Conservation (phyloP, 768 basidiomycete species). For the Phanerodontia chrysosporium region DNA sequence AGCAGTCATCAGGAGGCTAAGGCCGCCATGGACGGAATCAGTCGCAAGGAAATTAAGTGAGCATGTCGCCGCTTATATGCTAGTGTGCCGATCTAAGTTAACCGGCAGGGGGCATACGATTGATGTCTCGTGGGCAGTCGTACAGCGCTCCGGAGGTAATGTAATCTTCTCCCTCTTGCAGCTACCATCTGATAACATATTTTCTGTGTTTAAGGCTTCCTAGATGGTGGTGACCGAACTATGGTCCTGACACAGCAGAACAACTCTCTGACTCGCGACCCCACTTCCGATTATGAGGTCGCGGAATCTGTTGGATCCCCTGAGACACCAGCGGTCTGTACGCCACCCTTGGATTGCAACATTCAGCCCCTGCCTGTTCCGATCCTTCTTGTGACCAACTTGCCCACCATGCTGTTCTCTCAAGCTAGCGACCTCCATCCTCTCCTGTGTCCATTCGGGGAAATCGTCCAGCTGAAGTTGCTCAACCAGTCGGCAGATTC, state of each 20-base stretch:
- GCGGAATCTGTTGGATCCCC: slow-evolving; percentile 23
- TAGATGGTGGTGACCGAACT: slow-evolving; percentile 78
- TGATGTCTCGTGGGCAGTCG: slow-evolving; percentile 85
- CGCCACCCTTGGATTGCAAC: slow-evolving; percentile 14
- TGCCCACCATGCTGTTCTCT: slow-evolving; percentile 65
- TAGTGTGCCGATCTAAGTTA: neutral
- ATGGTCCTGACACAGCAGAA: slow-evolving; percentile 44
- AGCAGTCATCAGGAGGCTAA: slow-evolving; percentile 67
- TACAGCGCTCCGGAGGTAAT: slow-evolving; percentile 78
- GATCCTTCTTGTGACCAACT: slow-evolving; percentile 48
- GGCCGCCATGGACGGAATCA: slow-evolving; percentile 59
- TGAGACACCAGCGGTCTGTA: slow-evolving; percentile 14
- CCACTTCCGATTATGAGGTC: slow-evolving; percentile 27
- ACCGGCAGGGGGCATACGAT: slow-evolving; percentile 60
- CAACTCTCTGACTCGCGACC: slow-evolving; percentile 31
- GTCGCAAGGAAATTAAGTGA: slow-evolving; percentile 68
- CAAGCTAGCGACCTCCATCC: slow-evolving; percentile 65
- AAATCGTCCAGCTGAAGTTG: slow-evolving; percentile 57
- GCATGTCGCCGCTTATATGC: slow-evolving; percentile 11
- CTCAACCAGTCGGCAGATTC: slow-evolving; percentile 34
- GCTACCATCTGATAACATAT: neutral
- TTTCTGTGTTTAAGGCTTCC: slow-evolving; percentile 47
- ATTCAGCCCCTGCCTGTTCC: neutral
- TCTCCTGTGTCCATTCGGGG: slow-evolving; percentile 70
- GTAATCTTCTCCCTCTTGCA: neutral